Evolutionary conservation across 345 rosid species (phyloP), one percentile per base, ranked within the genome.

Genomic region (Isatis tinctoria): DNA sequence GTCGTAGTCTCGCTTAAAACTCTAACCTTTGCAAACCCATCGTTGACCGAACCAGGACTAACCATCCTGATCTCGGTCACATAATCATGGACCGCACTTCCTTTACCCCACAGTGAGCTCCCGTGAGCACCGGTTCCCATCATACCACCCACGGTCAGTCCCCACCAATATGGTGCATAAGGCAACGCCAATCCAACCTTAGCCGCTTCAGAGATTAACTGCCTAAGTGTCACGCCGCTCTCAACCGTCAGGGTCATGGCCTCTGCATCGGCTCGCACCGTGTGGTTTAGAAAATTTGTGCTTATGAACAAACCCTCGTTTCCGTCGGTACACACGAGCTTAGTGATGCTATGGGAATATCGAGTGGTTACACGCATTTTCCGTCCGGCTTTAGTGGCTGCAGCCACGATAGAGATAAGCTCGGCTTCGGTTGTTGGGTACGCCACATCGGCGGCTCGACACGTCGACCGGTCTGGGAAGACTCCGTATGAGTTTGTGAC

Each of bases 91-190:
- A 92, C 79, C 2, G 95, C 74, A 65, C 96, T 90, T 32, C 98
- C 98, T 41, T 74, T 84, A 12, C 86, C 87, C 92, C 91, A 90
- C 58, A 92, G 61, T 7, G 96, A 68, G 83, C 98, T 92, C 0
- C 98, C 98, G 28, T 92, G 98, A 16, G 98, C 91, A 3, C 98
- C 96, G 0, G 96, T 92, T 8, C 88, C 82, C 75, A 92, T 17
- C 28, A 92, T 33, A 4, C 98, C 98, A 1, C 98, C 98, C 0
- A 90, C 73, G 5, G 95, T 92, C 18, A 90, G 20, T 3, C 97
- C 97, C 94, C 94, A 92, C 96, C 97, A 90, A 48, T 92, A 92
- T 7, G 97, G 96, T 11, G 88, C 56, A 53, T 92, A 84, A 0
- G 98, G 91, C 72, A 92, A 80, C 0, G 96, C 96, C n/a, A 90